These are phyloP conservation scores for Wallacemonas sp. DNA, from an alignment of 208 protist species.

Conservation along the genomic window DNA sequence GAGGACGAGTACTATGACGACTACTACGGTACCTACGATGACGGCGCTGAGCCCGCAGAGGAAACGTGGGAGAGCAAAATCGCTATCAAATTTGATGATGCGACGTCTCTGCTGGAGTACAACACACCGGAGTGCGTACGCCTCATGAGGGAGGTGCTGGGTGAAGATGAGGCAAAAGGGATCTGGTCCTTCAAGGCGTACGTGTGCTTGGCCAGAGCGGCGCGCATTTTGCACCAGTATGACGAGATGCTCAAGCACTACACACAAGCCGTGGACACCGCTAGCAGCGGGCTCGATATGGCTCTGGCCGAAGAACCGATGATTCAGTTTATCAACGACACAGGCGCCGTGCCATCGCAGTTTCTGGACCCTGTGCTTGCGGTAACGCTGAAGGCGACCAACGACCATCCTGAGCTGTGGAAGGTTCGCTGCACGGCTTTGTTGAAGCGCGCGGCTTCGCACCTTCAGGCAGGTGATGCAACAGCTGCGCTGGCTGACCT, in stretches of 20 bases:
- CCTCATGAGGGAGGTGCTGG: conserved; percentile 71
- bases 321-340: conserved; percentile 90
- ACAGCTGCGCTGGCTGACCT: conserved; percentile 43
- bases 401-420: conserved; percentile 28
- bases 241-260: conserved; percentile 84
- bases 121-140: conserved; percentile 65
- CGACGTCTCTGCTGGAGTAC: conserved; percentile 77
- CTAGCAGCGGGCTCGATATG: conserved; percentile 26
- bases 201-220: conserved; percentile 89
- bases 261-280: conserved; percentile 62
- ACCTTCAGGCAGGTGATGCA: conserved; percentile 20
- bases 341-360: conserved; percentile 44
- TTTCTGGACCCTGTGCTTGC: conserved; percentile 60
- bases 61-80: conserved; percentile 50
- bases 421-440: conserved; percentile 22
- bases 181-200: conserved; percentile 95
- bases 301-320: conserved; percentile 66
- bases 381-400: conserved; percentile 64
- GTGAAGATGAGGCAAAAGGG: conserved; percentile 68
- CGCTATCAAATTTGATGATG: conserved; percentile 87
- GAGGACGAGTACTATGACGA: conserved; percentile 85
- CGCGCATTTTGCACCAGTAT: conserved; percentile 68
- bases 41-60: conserved; percentile 27
- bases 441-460: conserved; percentile 1
- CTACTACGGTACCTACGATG: conserved; percentile 61